phyloP scores from a whole-genome alignment of 192 early-diverging fungal genomes.

The Lobosporangium transversale region DNA sequence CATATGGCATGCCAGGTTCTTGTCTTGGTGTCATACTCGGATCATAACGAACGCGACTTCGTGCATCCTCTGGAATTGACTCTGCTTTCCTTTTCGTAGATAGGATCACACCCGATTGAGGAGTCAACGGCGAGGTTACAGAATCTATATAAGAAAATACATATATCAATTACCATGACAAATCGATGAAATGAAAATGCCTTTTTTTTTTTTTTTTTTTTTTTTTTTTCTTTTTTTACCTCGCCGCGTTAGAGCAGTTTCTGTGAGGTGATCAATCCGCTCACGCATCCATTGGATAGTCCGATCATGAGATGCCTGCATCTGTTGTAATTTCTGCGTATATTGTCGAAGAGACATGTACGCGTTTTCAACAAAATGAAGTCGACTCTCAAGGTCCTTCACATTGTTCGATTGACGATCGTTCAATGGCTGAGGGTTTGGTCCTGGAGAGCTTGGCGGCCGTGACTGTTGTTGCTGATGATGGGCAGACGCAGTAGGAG shows the following conservation, averaged over 20 bases:
- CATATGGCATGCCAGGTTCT: slow-evolving; percentile 1
- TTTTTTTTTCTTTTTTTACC: slow-evolving; percentile 12
- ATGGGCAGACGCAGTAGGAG: neutral
- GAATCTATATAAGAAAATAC: neutral
- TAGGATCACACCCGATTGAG: slow-evolving; percentile 21
- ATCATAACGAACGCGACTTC: slow-evolving; percentile 22
- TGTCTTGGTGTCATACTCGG: neutral
- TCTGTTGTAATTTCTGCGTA: slow-evolving; percentile 33
- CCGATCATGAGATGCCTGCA: slow-evolving; percentile 28
- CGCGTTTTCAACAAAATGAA: slow-evolving; percentile 32
- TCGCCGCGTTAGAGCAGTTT: slow-evolving; percentile 6
- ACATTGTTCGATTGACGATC: neutral
- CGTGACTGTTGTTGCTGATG: slow-evolving; percentile 1
- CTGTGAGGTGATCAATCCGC: slow-evolving; percentile 31
- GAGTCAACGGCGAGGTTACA: slow-evolving; percentile 18
- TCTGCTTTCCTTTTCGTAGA: slow-evolving; percentile 34
- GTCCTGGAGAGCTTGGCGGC: neutral
- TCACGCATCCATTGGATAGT: slow-evolving; percentile 47
- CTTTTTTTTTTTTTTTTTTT: neutral
- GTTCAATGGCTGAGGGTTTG: neutral
- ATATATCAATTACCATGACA: neutral
- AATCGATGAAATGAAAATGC: neutral
- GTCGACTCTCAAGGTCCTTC: slow-evolving; percentile 21
- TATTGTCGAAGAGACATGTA: slow-evolving; percentile 23
- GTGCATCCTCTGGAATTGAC: slow-evolving; percentile 11